Evolutionary conservation across 1,284 basidiomycete genomes (phyloP).

Genomic region (Melampsora allii-populina): DNA sequence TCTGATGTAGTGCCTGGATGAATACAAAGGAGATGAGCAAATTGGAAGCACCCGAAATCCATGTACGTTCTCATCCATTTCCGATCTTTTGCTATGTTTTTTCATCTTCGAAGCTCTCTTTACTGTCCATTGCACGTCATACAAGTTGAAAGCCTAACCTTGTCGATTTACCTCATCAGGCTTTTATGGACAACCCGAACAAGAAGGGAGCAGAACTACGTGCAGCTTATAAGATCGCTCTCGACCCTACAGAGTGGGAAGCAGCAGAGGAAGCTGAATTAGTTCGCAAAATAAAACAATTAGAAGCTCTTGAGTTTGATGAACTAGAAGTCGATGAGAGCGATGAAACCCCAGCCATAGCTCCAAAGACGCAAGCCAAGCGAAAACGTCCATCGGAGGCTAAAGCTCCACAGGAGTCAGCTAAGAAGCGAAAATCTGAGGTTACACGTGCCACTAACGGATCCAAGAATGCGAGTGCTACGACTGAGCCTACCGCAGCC

Average conservation of each 20-base stretch:
- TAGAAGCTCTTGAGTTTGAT: conserved; percentile 37
- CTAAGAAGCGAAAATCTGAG: conserved; percentile 42
- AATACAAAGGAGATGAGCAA: conserved; percentile 42
- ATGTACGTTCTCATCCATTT: conserved; percentile 7
- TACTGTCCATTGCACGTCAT: too few relatives aligned
- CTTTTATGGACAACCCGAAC: conserved; percentile 45
- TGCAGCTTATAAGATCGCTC: conserved; percentile 45
- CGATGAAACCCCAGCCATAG: background rate
- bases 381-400: conserved; percentile 32
- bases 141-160: too few relatives aligned
- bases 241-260: conserved; percentile 44
- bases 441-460: conserved; percentile 14
- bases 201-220: conserved; percentile 45
- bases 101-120: background rate
- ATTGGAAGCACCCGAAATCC: conserved; percentile 24
- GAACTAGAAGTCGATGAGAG: conserved; percentile 32
- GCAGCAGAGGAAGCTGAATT: conserved; percentile 40
- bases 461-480: conserved; percentile 32
- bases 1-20: conserved; percentile 38
- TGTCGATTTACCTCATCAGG: conserved; percentile 3
- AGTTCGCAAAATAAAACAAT: background rate
- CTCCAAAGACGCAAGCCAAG: conserved; percentile 23
- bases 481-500: conserved; percentile 14
- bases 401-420: conserved; percentile 10
- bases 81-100: background rate